Percentiles rank a stretch among this genome's conserved stretches.
Evolutionary conservation across 805 yeast genomes (phyloP).

Genomic region (Brettanomyces naardenensis): DNA sequence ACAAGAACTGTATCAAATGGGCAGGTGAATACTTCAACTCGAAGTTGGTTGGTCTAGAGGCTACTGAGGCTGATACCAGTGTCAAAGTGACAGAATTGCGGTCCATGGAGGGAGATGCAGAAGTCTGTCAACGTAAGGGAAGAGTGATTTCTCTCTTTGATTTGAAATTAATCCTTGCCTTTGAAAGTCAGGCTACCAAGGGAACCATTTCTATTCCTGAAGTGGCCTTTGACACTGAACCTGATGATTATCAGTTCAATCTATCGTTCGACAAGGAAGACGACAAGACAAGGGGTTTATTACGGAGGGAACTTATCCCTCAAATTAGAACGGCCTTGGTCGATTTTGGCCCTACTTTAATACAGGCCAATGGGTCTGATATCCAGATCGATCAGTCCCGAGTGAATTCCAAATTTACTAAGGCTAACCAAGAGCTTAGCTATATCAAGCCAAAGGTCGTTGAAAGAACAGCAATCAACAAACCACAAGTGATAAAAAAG

Average conservation of each 20-base stretch:
- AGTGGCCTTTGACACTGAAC: constrained; percentile 84
- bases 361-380: constrained; percentile 69
- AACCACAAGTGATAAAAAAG: constrained; percentile 2
- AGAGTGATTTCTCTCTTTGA: constrained; percentile 91
- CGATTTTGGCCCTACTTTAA: constrained; percentile 71
- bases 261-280: constrained; percentile 55
- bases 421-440: constrained; percentile 34
- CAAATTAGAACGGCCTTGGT: constrained; percentile 51
- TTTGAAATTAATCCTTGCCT: constrained; percentile 53
- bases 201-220: constrained; percentile 88
- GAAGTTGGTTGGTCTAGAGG: constrained; percentile 45
- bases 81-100: constrained; percentile 39
- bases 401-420: constrained; percentile 49
- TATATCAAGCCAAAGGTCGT: constrained; percentile 19
- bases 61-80: constrained; percentile 21
- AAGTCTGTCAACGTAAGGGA: constrained; percentile 94
- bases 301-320: constrained; percentile 55
- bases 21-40: constrained; percentile 66
- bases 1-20: constrained; percentile 94
- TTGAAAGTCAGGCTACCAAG: constrained; percentile 33
- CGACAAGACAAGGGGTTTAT: constrained; percentile 40
- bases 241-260: constrained; percentile 79
- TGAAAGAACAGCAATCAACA: constrained; percentile 23
- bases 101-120: constrained; percentile 88
- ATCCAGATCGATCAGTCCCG: constrained; percentile 75